Conservation (phyloP, 2,329 filamentous ascomycete genomes). For the Ophidiomyces ophidiicola region DNA sequence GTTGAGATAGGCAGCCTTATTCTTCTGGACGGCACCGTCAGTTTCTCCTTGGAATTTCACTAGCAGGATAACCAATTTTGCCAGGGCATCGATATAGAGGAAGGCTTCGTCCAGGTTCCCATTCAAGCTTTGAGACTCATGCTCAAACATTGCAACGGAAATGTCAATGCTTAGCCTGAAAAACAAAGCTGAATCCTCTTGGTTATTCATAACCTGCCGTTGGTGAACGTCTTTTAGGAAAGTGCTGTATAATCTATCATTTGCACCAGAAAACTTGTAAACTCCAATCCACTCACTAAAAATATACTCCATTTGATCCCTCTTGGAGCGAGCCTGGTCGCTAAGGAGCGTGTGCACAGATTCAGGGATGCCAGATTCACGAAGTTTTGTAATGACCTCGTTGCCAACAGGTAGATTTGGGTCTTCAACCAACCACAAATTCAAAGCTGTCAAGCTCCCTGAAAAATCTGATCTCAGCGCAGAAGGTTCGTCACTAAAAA, state of each 20-base stretch:
- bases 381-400: conserved; percentile 56
- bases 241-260: conserved; percentile 56
- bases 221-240: conserved; percentile 79
- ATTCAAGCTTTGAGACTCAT: conserved; percentile 48
- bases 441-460: conserved; percentile 66
- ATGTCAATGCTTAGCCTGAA: conserved; percentile 69
- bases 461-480: conserved; percentile 78
- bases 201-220: conserved; percentile 56
- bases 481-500: conserved; percentile 65
- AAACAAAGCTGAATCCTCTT: conserved; percentile 68
- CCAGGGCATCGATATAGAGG: conserved; percentile 64
- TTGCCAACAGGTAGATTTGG: conserved; percentile 53
- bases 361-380: conserved; percentile 44
- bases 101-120: conserved; percentile 50
- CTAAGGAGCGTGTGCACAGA: conserved; percentile 43
- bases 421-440: conserved; percentile 67
- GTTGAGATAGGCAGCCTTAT: conserved; percentile 61
- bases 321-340: conserved; percentile 48
- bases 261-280: conserved; percentile 61
- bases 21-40: conserved; percentile 46
- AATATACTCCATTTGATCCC: conserved; percentile 83
- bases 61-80: conserved; percentile 64
- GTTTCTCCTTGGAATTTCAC: conserved; percentile 58
- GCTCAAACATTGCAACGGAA: conserved; percentile 66
- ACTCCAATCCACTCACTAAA: conserved; percentile 92